A percentile compares a stretch with the other conserved stretches of the same genome.
These are phyloP conservation scores for Exophiala viscosa DNA, from an alignment of 2,329 filamentous ascomycete genomes.

Conservation along the genomic window DNA sequence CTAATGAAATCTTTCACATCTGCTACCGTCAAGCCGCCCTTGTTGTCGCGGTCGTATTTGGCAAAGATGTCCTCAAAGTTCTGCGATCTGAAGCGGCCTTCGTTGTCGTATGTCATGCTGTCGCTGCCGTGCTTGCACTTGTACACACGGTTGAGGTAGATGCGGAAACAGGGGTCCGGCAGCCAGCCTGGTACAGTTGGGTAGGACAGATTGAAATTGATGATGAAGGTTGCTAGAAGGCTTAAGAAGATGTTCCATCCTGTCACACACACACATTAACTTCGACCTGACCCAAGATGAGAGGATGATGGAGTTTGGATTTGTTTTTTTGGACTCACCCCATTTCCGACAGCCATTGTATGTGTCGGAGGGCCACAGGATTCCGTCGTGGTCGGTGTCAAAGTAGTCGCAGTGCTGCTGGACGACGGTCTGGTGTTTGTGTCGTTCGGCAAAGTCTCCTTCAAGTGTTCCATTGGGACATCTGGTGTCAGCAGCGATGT, in stretches of 20 bases:
- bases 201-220: constrained; percentile 51
- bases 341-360: constrained; percentile 46
- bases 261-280: not conserved
- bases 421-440: constrained; percentile 41
- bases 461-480: constrained; percentile 36
- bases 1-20: constrained; percentile 39
- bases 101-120: constrained; percentile 42
- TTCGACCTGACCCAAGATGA: not conserved
- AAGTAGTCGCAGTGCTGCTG: constrained; percentile 55
- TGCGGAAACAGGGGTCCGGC: constrained; percentile 45
- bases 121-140: constrained; percentile 45
- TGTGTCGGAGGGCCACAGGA: constrained; percentile 54
- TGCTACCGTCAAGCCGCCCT: constrained; percentile 38
- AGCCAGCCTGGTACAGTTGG: constrained; percentile 42
- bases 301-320: no score
- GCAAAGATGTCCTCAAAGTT: constrained; percentile 48
- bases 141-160: constrained; percentile 41
- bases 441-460: constrained; percentile 32
- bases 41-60: constrained; percentile 41
- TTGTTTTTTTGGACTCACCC: no score
- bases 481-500: constrained; percentile 35
- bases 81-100: constrained; percentile 46
- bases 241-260: constrained; percentile 40
- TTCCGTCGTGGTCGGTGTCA: constrained; percentile 49
- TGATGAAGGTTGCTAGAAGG: constrained; percentile 44